Conservation (phyloP, 495 filamentous ascomycete species). For the Rhypophila decipiens region DNA sequence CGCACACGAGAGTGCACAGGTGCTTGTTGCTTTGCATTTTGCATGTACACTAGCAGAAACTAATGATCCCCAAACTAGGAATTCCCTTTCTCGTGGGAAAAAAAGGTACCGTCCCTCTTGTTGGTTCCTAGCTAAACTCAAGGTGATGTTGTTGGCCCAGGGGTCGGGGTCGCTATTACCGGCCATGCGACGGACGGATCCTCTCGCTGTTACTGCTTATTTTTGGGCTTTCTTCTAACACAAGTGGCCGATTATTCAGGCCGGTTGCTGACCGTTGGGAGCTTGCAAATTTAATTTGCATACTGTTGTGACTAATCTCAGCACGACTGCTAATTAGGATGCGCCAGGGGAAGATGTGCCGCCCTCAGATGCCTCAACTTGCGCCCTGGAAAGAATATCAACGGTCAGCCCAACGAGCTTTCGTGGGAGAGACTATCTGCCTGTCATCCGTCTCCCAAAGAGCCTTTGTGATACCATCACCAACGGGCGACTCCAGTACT, state of each 20-base stretch:
- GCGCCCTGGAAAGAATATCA: too few relatives aligned
- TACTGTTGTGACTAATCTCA: neutral
- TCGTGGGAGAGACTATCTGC: too few relatives aligned
- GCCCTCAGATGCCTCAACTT: conserved; percentile 7
- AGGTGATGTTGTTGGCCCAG: neutral
- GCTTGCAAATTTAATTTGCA: neutral
- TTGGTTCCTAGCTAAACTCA: too few relatives aligned
- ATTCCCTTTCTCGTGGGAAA: neutral
- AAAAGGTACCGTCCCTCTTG: neutral
- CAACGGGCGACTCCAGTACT: too few relatives aligned
- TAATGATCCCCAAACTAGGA: neutral
- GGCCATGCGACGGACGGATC: neutral
- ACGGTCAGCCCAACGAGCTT: too few relatives aligned
- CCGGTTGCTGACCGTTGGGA: neutral
- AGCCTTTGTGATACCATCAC: too few relatives aligned
- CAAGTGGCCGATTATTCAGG: neutral
- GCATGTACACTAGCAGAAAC: neutral
- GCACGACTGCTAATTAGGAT: neutral
- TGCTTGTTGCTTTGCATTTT: too few relatives aligned
- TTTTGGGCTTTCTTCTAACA: neutral
- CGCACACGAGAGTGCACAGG: too few relatives aligned
- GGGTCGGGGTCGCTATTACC: neutral
- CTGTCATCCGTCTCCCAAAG: too few relatives aligned
- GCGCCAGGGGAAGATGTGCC: neutral
- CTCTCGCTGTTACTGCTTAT: neutral